Conservation (phyloP, 2,329 filamentous ascomycete species). For the Paraconiothyrium sp. region DNA sequence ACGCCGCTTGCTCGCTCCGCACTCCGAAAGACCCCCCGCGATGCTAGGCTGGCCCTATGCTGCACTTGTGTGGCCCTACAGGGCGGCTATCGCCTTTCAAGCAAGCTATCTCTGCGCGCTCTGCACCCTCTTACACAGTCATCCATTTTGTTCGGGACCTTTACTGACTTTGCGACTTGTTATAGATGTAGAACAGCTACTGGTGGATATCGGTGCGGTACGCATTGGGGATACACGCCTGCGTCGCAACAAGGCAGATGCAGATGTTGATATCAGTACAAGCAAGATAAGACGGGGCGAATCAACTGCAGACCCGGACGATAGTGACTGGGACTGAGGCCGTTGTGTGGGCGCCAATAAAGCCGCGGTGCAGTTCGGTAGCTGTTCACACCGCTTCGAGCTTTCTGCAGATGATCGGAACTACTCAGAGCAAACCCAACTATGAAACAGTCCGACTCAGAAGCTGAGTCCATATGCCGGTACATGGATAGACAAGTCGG, state of each 20-base stretch:
- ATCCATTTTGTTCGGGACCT: neutral
- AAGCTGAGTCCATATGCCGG: neutral
- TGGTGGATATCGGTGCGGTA: constrained; percentile 85
- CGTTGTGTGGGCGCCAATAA: neutral
- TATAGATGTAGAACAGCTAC: constrained; percentile 77
- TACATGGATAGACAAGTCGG: neutral
- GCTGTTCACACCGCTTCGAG: neutral
- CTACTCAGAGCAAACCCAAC: neutral
- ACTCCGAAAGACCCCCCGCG: constrained; percentile 2
- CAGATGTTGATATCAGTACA: constrained; percentile 63
- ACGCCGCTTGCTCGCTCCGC: constrained; percentile 17
- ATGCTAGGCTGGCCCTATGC: neutral
- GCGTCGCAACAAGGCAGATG: constrained; percentile 62
- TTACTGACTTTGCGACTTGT: constrained; percentile 22
- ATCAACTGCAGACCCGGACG: constrained; percentile 58
- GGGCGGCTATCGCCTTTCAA: neutral
- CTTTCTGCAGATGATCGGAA: neutral
- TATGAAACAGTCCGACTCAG: neutral
- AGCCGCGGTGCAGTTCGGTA: constrained; percentile 3
- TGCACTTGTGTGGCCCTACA: neutral
- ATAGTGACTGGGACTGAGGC: constrained; percentile 69
- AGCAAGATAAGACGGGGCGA: constrained; percentile 58
- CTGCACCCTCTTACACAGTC: neutral
- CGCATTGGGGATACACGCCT: constrained; percentile 81
- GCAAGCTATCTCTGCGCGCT: neutral